Evolutionary conservation across 495 filamentous ascomycete species (phyloP).

Genomic region (Usnea hakonensis): DNA sequence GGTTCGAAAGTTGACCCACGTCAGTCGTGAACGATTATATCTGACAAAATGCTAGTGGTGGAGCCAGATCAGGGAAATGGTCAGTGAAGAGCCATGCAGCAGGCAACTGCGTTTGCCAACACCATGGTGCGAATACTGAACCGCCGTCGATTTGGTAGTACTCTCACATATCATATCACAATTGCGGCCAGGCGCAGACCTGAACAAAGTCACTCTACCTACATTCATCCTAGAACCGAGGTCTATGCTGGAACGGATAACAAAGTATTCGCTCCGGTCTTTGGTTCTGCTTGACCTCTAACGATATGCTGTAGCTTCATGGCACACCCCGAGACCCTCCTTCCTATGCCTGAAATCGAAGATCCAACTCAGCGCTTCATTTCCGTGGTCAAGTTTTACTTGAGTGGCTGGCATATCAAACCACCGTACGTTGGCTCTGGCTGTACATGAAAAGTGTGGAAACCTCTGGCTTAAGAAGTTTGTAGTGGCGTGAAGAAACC

Average conservation of each 20-base stretch:
- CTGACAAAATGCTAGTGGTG: slow-evolving; percentile 19
- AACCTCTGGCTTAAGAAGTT: slow-evolving; percentile 24
- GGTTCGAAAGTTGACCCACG: slow-evolving; percentile 29
- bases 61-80: slow-evolving; percentile 48
- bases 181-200: slow-evolving; percentile 86
- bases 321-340: slow-evolving; percentile 93
- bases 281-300: not conserved
- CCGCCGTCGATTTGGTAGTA: slow-evolving; percentile 42
- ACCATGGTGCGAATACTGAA: slow-evolving; percentile 5
- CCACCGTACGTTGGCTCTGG: slow-evolving; percentile 63
- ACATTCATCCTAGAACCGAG: slow-evolving; percentile 97
- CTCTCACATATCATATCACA: slow-evolving; percentile 95
- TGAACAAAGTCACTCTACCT: slow-evolving; percentile 87
- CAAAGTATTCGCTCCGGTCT: slow-evolving; percentile 58
- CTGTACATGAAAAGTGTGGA: not conserved
- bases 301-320: slow-evolving; percentile 65
- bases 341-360: slow-evolving; percentile 78
- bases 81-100: slow-evolving; percentile 26
- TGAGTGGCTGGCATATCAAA: slow-evolving; percentile 98
- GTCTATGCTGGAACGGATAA: slow-evolving; percentile 97
- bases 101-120: not conserved
- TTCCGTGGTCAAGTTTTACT: slow-evolving; percentile 91
- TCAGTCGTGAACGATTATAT: not conserved
- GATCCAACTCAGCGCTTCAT: slow-evolving; percentile 90
- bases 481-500: slow-evolving; percentile 94